Base-by-base conservation (phyloP, 805 yeast species). In the Cyberlindnera meyerae region DNA sequence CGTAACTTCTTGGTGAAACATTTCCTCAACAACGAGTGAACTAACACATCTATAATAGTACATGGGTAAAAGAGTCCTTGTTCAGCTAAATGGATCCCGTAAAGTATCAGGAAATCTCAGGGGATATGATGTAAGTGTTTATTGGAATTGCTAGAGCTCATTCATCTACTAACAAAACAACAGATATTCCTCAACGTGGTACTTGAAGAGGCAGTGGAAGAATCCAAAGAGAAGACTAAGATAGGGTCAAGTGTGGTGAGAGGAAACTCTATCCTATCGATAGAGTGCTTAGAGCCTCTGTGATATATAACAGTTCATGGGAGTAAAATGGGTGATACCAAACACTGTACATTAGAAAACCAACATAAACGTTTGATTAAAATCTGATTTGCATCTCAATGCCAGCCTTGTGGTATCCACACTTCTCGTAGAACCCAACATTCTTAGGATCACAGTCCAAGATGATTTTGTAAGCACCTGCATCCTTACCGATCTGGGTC, bases 371-470 rank as follows among this genome's bases (percentile, higher is more conserved):
- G 6, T 11, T 12, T 9, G 5, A 13, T 34, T 27, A 38, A 41
- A 66, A 70, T 42, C 83, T 64, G 39, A 55, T 63, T 29, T 73
- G 73, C 94, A 83, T 83, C 52, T 80, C 86, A 26, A 73, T 59
- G 11, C 93, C 93, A 17, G 74, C 82, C 38, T 70, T 64, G 12
- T 57, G 57, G 57, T 75, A 79, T 3, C 89, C 94, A 66, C 97
- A 90, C 60, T 87, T 89, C 49, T 85, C 84, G 58, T 90, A 90
- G 59, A 90, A 90, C 4, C 75, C 80, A 25, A 78, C 82, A 54
- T 90, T 90, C 41, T 77, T 73, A n/a, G 74, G 77, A 37, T 82
- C 81, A 61, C 97, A 90, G 63, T 90, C 97, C 51, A 90, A 66
- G 28, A 90, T 86, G 13, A 85, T 80, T 64, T 90, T 90, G 63